A percentile compares a stretch with the other conserved stretches of the same genome.
Conservation (phyloP, 768 basidiomycete species). For the Heimioporus sp. region DNA sequence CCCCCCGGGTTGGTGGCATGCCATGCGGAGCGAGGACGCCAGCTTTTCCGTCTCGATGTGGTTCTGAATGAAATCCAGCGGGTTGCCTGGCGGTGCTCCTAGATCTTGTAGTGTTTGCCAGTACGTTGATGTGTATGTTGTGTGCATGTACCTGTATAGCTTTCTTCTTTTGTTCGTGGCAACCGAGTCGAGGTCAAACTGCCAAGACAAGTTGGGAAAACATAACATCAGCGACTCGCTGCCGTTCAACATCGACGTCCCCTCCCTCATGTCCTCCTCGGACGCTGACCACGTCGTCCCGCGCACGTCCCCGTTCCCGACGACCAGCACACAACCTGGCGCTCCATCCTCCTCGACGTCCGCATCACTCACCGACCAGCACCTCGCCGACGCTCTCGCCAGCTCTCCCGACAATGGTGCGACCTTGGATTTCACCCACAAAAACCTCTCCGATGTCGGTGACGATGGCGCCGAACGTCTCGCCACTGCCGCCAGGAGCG, state of each 20-base stretch:
- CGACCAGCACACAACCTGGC: constrained; percentile 22
- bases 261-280: constrained; percentile 25
- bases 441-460: constrained; percentile 73
- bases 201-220: constrained; percentile 18
- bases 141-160: constrained; percentile 4
- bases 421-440: constrained; percentile 83
- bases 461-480: constrained; percentile 75
- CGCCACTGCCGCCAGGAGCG: constrained; percentile 53
- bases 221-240: constrained; percentile 2
- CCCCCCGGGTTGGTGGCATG: constrained; percentile 95
- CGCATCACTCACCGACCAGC: constrained; percentile 49
- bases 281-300: constrained; percentile 30
- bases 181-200: constrained; percentile 24
- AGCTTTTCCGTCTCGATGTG: constrained; percentile 92
- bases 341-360: constrained; percentile 13
- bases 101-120: neutral
- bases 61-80: constrained; percentile 54
- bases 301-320: constrained; percentile 28
- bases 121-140: no score
- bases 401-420: constrained; percentile 74
- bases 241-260: constrained; percentile 13
- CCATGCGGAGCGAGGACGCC: constrained; percentile 76
- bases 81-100: constrained; percentile 21
- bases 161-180: constrained; percentile 23
- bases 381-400: constrained; percentile 62